Percentiles rank a stretch among this genome's conserved stretches.
phyloP scores from a whole-genome alignment of 2,329 filamentous ascomycete genomes.

The Shiraia sp. region DNA sequence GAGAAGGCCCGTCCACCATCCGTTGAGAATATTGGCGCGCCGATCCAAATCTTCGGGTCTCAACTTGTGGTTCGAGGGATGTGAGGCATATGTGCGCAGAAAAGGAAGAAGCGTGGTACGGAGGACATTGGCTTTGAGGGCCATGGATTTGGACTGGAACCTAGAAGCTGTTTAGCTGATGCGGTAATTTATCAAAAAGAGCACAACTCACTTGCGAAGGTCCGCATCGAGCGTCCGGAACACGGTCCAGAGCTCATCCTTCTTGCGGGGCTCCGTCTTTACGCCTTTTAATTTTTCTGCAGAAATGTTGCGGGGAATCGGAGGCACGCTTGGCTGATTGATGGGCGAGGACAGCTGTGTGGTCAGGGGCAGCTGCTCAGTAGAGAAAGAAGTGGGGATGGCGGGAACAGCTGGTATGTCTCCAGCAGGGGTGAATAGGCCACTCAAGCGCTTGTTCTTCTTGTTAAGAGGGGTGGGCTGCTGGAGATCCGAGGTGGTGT shows the following conservation, averaged over 20 bases:
- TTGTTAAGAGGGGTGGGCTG: slow-evolving; percentile 33
- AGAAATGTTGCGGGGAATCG: slow-evolving; percentile 48
- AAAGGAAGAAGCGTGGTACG: slow-evolving; percentile 76
- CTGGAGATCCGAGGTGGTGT: slow-evolving; percentile 25
- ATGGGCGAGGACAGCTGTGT: slow-evolving; percentile 35
- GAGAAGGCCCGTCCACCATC: slow-evolving; percentile 85
- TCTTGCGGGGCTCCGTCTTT: slow-evolving; percentile 56
- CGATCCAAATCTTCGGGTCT: slow-evolving; percentile 82
- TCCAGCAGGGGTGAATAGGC: slow-evolving; percentile 33
- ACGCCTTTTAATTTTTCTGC: slow-evolving; percentile 46
- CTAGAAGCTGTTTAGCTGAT: slow-evolving; percentile 38
- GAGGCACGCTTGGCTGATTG: slow-evolving; percentile 44
- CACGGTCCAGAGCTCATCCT: slow-evolving; percentile 70
- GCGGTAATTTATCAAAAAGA: background rate
- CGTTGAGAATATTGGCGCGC: slow-evolving; percentile 77
- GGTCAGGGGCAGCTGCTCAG: slow-evolving; percentile 48
- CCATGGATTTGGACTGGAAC: slow-evolving; percentile 73
- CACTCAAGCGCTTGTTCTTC: slow-evolving; percentile 42
- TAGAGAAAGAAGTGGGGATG: slow-evolving; percentile 55
- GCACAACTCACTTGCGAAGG: slow-evolving; percentile 61
- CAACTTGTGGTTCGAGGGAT: slow-evolving; percentile 68
- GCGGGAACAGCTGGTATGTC: slow-evolving; percentile 43
- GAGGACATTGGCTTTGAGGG: slow-evolving; percentile 75
- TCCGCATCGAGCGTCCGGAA: slow-evolving; percentile 72
- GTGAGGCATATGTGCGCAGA: slow-evolving; percentile 68